Evolutionary conservation across 345 rosid genomes (phyloP), one percentile per base, ranked within the genome.

Genomic region (Eucalyptus lansdowneana): DNA sequence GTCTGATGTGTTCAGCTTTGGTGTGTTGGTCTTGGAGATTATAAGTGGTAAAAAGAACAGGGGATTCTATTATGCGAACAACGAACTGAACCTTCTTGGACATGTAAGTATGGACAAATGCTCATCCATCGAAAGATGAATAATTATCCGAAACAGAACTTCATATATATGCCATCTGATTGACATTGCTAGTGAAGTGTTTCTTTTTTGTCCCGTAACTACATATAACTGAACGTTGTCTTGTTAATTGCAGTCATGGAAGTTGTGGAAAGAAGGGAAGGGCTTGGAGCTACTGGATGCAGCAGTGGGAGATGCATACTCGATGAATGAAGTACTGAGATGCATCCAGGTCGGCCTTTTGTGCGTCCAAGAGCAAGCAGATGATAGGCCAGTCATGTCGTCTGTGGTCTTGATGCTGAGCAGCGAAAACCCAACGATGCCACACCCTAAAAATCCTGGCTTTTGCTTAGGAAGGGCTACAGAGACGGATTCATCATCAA

Each of bases 311-410:
- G 90, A 87, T 50, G 85, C 94, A 29, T 96, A 92, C 69, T 89
- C 92, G 10, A 83, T 88, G 45, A 53, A 90, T 17, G 97, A 97
- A 92, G 93, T 94, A 5, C 22, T 95, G 54, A 93, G 97, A 91
- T 97, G 99, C 91, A 89, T 97, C 72, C 96, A 97, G 22, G 97
- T 97, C 17, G 99, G 98, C 21, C 95, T 97, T 2, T 89, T 97
- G 37, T 96, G 99, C 50, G 98, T 97, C 53, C 97, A 97, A 91
- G 98, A 96, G 80, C 93, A 86, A 4, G 94, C 97, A 22, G 95
- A 97, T 13, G 96, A 96, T 25, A 93, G 99, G 80, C 99, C 98
- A 22, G 90, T 69, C 5, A 96, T 96, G 98, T 89, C 96, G 2
- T 91, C 94, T 3, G 97, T 93, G 12, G 90, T 96, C 14, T 25